phyloP scores from a whole-genome alignment of 768 basidiomycete genomes.

The Lactarius vividus region DNA sequence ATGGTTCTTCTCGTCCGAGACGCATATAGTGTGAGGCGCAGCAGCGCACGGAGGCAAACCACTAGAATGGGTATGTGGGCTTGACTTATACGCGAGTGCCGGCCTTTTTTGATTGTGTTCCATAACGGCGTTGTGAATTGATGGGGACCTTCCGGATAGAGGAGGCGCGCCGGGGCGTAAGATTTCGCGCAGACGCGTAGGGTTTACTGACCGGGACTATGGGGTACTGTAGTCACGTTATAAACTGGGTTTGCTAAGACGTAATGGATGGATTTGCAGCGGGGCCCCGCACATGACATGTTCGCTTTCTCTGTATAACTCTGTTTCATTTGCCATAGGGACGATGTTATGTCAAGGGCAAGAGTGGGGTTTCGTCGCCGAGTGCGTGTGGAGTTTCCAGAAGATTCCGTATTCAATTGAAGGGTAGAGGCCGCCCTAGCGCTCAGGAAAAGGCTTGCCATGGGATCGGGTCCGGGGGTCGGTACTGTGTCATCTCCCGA shows the following conservation, averaged over 20 bases:
- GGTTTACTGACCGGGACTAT: background rate
- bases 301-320: background rate
- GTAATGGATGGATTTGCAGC: background rate
- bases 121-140: background rate
- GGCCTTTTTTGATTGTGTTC: background rate
- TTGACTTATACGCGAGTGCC: constrained; percentile 50
- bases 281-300: background rate
- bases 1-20: constrained; percentile 44
- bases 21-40: constrained; percentile 24
- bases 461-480: too few species aligned
- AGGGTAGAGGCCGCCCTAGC: background rate
- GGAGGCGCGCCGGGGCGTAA: constrained; percentile 6
- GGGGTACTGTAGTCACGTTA: too few species aligned
- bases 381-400: background rate
- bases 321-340: background rate
- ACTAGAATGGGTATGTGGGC: constrained; percentile 49
- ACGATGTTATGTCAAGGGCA: background rate
- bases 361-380: background rate
- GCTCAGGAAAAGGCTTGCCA: background rate
- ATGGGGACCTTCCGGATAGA: constrained; percentile 27
- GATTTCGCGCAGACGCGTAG: constrained; percentile 18
- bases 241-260: background rate
- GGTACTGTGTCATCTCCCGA: background rate
- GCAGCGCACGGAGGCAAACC: constrained; percentile 16
- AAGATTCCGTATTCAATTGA: background rate